Evolutionary conservation across 306 rosid species (phyloP), one percentile per base, ranked within the genome.

Genomic region (Astragalus membranaceus): DNA sequence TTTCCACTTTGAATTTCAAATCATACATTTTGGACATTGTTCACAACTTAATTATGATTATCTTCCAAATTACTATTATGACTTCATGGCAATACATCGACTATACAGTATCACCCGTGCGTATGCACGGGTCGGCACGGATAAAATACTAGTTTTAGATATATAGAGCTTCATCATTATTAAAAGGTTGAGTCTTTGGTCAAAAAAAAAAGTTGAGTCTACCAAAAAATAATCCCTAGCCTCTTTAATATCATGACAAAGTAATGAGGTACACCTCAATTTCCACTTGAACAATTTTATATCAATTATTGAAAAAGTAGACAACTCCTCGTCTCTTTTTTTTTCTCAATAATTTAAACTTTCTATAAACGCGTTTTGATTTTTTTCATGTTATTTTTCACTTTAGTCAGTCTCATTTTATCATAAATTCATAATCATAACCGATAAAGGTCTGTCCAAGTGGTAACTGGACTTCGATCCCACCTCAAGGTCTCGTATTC

Each of bases 211-310:
- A 65, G 51, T 53, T 52, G 64, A 15, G 57, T 47, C 13, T 51
- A 17, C 35, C 50, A 70, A 10, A 14, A 57, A 46, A n/a, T n/a
- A 32, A 26, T 15, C 46, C 41, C 3, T 0, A 12, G 30, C 20
- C 17, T 12, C 64, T 64, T 62, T 63, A 72, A 69, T 60, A 47
- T 30, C 12, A 42, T 78, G 77, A 76, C 91, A 82, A 78, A 78
- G 73, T 43, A 54, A 49, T 56, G 89, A 71, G 86, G 84, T 74
- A 82, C 91, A 86, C 84, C 75, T 78, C 75, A 72, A 54, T 78
- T 70, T 74, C 95, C 91, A 84, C 83, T 80, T n/a, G 2, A 20
- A 46, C 23, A 47, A 59, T 75, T 76, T 75, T 71, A 35, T 75
- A 69, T 16, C 42, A 57, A 51, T 5, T 36, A 51, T 5, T 36